These are phyloP conservation scores for Paecilomyces fulvus DNA, from an alignment of 2,329 filamentous ascomycete genomes.

Conservation along the genomic window DNA sequence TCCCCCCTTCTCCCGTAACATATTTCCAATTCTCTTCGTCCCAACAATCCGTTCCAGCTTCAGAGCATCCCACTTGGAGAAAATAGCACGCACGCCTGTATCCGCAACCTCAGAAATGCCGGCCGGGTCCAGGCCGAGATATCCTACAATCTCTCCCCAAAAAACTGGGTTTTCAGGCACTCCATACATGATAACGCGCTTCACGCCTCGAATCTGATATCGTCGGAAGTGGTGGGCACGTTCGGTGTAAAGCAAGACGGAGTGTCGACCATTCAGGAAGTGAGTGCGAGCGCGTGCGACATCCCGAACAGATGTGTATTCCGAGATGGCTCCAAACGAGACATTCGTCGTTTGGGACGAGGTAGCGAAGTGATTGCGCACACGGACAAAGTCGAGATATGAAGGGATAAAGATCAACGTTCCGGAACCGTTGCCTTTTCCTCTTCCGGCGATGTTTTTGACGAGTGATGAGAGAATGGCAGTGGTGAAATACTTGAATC, in stretches of 20 bases:
- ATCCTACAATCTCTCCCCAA: conserved; percentile 36
- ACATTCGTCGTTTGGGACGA: conserved; percentile 49
- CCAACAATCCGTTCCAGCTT: conserved; percentile 85
- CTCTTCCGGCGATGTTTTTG: conserved; percentile 43
- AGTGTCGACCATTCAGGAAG: conserved; percentile 74
- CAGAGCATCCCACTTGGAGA: conserved; percentile 82
- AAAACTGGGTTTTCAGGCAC: conserved; percentile 72
- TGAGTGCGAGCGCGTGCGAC: conserved; percentile 78
- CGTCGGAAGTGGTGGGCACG: conserved; percentile 94
- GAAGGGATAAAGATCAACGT: conserved; percentile 84
- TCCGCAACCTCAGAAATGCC: conserved; percentile 49
- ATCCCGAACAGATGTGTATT: conserved; percentile 74
- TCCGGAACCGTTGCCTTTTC: conserved; percentile 52
- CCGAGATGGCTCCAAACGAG: conserved; percentile 75
- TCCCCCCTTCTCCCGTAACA: conserved; percentile 69
- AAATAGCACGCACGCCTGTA: conserved; percentile 53
- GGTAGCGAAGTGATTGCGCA: conserved; percentile 85
- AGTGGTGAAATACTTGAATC: conserved; percentile 85
- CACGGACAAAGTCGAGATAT: conserved; percentile 88
- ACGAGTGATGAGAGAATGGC: conserved; percentile 68
- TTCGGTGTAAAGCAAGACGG: conserved; percentile 82
- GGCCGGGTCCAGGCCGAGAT: conserved; percentile 30
- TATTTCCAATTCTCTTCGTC: conserved; percentile 67
- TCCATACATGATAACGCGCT: conserved; percentile 78
- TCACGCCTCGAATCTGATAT: conserved; percentile 74